These are phyloP conservation scores for Brettanomyces nanus DNA, from an alignment of 805 yeast genomes.

Conservation along the genomic window DNA sequence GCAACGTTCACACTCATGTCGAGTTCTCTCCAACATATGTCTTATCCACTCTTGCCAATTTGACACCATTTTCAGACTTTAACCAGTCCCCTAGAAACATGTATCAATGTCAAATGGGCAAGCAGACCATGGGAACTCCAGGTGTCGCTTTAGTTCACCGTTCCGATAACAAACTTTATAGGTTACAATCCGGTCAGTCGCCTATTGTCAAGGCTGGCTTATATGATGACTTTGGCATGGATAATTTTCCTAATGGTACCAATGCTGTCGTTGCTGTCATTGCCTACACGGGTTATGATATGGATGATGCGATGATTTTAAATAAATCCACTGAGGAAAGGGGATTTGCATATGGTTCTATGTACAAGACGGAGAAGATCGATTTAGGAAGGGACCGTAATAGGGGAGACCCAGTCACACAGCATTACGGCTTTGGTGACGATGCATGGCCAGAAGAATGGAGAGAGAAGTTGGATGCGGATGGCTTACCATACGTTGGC, in stretches of 20 bases:
- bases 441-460: constrained; percentile 91
- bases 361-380: constrained; percentile 88
- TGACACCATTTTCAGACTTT: constrained; percentile 97
- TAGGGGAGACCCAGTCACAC: constrained; percentile 90
- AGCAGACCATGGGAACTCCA: constrained; percentile 99
- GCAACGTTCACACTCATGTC: constrained; percentile 80
- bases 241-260: constrained; percentile 96
- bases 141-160: constrained; percentile 91
- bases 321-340: constrained; percentile 97
- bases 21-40: constrained; percentile 94
- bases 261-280: constrained; percentile 98
- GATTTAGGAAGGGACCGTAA: constrained; percentile 72
- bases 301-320: constrained; percentile 99
- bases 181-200: constrained; percentile 91
- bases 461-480: constrained; percentile 81
- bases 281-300: constrained; percentile 98
- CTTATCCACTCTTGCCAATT: constrained; percentile 86
- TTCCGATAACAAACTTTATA: constrained; percentile 89
- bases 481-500: constrained; percentile 90
- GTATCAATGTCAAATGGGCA: constrained; percentile 99
- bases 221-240: constrained; percentile 96
- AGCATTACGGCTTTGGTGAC: constrained; percentile 88
- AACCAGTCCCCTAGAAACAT: constrained; percentile 99
- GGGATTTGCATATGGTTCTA: constrained; percentile 96
- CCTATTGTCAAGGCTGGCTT: constrained; percentile 92